These are phyloP conservation scores for Aphanomyces cochlioides DNA, from an alignment of 352 stramenopile species.

Conservation along the genomic window DNA sequence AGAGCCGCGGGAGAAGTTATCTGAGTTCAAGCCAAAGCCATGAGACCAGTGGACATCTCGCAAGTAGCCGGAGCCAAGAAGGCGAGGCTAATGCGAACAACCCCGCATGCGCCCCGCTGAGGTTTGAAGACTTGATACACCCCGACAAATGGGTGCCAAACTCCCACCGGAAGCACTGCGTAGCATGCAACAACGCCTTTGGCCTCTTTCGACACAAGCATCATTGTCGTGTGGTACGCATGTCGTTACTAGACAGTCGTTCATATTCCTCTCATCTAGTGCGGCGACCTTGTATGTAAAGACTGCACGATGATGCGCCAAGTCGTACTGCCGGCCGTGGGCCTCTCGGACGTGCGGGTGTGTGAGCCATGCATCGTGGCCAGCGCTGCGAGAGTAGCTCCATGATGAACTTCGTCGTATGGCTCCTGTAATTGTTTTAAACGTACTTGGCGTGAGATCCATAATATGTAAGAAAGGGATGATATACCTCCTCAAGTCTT, in stretches of 20 bases:
- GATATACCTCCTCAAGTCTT: too few species aligned
- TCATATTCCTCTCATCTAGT: conserved; percentile 38
- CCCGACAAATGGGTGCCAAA: conserved; percentile 84
- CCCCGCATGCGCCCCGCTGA: too few species aligned
- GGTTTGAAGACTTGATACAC: not conserved
- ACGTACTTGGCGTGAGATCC: too few species aligned
- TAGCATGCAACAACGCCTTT: conserved; percentile 85
- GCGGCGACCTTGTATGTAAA: conserved; percentile 79
- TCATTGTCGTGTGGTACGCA: conserved; percentile 75
- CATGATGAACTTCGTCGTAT: too few species aligned
- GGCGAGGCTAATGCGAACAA: too few species aligned
- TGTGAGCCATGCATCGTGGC: conserved; percentile 3
- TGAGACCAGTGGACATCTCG: too few species aligned
- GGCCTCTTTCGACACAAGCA: conserved; percentile 85
- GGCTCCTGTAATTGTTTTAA: too few species aligned
- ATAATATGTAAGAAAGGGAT: too few species aligned
- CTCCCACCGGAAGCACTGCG: conserved; percentile 79
- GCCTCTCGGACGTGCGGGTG: not conserved
- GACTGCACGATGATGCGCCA: conserved; percentile 66
- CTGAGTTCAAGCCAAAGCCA: too few species aligned
- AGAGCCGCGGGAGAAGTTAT: too few species aligned
- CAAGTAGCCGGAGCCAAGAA: too few species aligned
- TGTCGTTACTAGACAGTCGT: not conserved
- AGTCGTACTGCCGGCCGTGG: not conserved
- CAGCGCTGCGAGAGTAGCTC: too few species aligned